Evolutionary conservation across 164 flowering plant species (phyloP), one percentile per base, ranked within the genome.

Genomic region (Amborella trichopoda): DNA sequence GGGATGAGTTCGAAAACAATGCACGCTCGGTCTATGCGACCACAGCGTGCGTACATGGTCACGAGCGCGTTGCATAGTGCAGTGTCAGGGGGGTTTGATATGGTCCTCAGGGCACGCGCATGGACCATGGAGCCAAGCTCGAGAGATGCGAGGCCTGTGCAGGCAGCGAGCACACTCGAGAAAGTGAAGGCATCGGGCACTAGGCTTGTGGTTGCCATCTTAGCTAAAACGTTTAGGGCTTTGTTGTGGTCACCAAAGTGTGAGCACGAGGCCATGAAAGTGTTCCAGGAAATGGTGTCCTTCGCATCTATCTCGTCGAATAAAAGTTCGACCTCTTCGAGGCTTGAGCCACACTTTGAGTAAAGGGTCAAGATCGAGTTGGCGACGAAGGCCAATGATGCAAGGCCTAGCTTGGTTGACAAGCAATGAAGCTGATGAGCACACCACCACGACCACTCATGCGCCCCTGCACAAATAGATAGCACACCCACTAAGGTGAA

Each of bases 41-140:
- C 95, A 45, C 90, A 79, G 65, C 81, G 81, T 10, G 95, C 80
- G 57, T 85, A 85, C 90, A 85, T 81, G 63, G 79, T 74, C 8
- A 76, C 56, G 49, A 85, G 79, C 10, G 83, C 85, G 62, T 81
- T 85, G 20, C 58, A 62, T 37, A 79, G 76, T 44, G 72, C 87
- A 17, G 60, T 51, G 61, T 85, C 90, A 23, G 56, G 45, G 37
- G 50, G 37, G 11, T 20, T 20, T 14, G 30, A 32, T 34, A 54
- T 66, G 26, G 62, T 72, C 54, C 87, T 63, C 16, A 74, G 60
- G 26, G 79, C 49, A 60, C 65, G 66, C 49, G 69, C 79, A 58
- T 85, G 85, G 38, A 81, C 51, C 58, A 77, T 72, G 43, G 61
- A 57, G 26, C 95, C 90, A 52, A 59, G 60, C 32, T 23, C 60